Evolutionary conservation across 2,329 filamentous ascomycete species (phyloP), one percentile per base, ranked within the genome.

Genomic region (Fusarium chaquense): DNA sequence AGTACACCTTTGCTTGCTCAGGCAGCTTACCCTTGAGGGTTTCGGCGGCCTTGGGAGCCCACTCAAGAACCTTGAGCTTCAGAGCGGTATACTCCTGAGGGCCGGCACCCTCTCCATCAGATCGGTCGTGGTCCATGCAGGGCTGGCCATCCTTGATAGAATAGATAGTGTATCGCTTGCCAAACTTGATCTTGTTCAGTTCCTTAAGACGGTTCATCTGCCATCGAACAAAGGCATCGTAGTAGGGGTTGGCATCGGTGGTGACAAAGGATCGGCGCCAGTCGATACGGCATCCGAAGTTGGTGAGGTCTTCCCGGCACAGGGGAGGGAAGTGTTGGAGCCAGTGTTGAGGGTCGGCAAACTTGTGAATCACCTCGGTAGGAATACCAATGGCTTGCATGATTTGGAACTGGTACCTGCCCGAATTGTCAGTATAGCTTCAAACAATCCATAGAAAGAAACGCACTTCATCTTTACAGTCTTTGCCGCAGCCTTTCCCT

Each of bases 241-340:
- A 99, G 83, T 96, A 98, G 6, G 93, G 94, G 81, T 99, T 99
- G 36, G 93, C 94, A 74, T 98, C 94, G 4, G 96, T 99, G 9
- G 96, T 99, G 70, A 98, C 91, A 71, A 99, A 93, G 38, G 92
- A 91, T 78, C 96, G 87, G 76, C 95, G 88, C 95, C 95, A 99
- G 79, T 98, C 96, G 75, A 98, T 92, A 73, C 94, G 87, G 52
- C 91, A 91, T 64, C 95, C 95, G 69, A 98, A 89, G 78, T 91
- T 91, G 73, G 90, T 92, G 73, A 98, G 85, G 78, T 99, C 93
- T 64, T 87, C 84, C 77, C 91, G 88, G 11, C 80, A 79, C 67
- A 83, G 75, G 10, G 81, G 80, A 30, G 81, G 96, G 83, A 98
- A 99, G 83, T 91, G 93, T 69, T 95, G 85, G 56, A 99, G 89